Evolutionary conservation across 805 yeast genomes (phyloP).

Genomic region (Jamesozyma lodderae): DNA sequence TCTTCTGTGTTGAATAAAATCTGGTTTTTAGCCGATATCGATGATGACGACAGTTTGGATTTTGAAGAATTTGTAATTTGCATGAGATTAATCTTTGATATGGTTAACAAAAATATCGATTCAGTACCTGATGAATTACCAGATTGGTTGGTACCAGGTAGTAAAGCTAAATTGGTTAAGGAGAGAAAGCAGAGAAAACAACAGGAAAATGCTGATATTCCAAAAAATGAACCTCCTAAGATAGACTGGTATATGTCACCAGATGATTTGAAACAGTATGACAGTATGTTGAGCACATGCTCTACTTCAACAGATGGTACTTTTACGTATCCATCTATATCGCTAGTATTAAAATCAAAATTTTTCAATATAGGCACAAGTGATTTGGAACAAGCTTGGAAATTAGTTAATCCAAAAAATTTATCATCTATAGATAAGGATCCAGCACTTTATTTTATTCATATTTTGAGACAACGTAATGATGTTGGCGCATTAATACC

Average conservation of each 20-base stretch:
- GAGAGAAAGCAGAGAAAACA: conserved; percentile 61
- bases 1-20: conserved; percentile 70
- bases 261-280: conserved; percentile 68
- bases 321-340: conserved; percentile 62
- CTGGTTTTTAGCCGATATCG: conserved; percentile 92
- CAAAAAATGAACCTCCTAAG: conserved; percentile 20
- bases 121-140: conserved; percentile 70
- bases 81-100: conserved; percentile 88
- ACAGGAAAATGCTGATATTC: conserved; percentile 23
- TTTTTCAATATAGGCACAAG: conserved; percentile 68
- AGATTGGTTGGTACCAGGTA: conserved; percentile 85
- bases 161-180: conserved; percentile 74
- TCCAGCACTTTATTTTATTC: conserved; percentile 81
- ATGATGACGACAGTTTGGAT: conserved; percentile 82
- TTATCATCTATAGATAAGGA: conserved; percentile 86
- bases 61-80: conserved; percentile 97
- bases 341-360: conserved; percentile 52
- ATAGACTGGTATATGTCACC: conserved; percentile 98
- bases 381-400: conserved; percentile 89
- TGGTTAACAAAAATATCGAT: conserved; percentile 62
- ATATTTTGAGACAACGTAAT: conserved; percentile 78
- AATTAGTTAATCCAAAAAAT: conserved; percentile 83
- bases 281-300: conserved; percentile 51
- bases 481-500: conserved; percentile 81
- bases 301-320: conserved; percentile 72